Evolutionary conservation across 2,329 filamentous ascomycete species (phyloP), one percentile per base, ranked within the genome.

Genomic region (Botryotinia convoluta): DNA sequence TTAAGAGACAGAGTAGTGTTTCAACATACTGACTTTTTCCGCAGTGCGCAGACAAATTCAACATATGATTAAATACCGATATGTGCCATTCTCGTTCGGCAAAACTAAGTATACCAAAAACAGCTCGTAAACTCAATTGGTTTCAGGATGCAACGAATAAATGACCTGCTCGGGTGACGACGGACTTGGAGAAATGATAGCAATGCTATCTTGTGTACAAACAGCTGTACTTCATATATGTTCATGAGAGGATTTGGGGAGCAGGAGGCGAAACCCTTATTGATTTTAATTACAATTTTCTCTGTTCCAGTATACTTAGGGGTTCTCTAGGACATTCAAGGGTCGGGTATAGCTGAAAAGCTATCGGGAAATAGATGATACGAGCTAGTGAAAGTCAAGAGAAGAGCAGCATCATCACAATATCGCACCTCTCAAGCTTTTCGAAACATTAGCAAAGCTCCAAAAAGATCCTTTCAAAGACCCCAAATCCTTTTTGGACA

Each of bases 1-100:
- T 60, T 32, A 39, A 64, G 68, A 29, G 37, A 67, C 42, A 26
- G 48, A 70, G 18, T 18, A 8, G 20, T 72, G 67, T 75, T 77
- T 74, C 77, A 68, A 32, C 10, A 9, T 29, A 42, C 65, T 69
- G 48, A 69, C 65, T 18, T 44, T 37, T 29, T 35, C 44, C 18
- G 44, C 79, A 97, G 94, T 99, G 96, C 91, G 96, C 84, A 93
- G 96, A 87, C 96, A 99, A 86, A 99, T 99, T 79, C 96, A 99
- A 86, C 96, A 98, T 86, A 99, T 99, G 96, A 95, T 99, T 88
- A 99, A 98, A 87, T 99, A 98, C 87, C 93, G 95, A 85, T 99
- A 97, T 82, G 94, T 97, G 44, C 94, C 95, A 59, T 97, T 98
- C 85, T 91, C 93, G 59, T 90, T 97, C 77, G 95, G 95, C 83